Base-by-base conservation (phyloP, 768 basidiomycete genomes). In the Pleurotus platypus region DNA sequence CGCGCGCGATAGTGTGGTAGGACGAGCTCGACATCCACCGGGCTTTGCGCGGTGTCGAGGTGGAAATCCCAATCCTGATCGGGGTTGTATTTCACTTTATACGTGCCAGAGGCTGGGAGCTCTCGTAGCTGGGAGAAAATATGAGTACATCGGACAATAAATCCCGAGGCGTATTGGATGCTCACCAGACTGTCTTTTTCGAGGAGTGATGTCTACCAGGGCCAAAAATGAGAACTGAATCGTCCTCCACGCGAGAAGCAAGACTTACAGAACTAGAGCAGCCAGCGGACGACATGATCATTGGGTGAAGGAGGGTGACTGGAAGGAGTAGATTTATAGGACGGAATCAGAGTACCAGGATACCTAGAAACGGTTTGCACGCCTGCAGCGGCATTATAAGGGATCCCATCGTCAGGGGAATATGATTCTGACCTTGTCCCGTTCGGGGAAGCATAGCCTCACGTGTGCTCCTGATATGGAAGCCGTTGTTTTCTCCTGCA, bases 1-100 rank as follows among this genome's bases (percentile, higher is more conserved):
- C 82, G 81, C 9, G 90, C 89, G 42, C 90, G 88, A 64, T 90
- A 90, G 64, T 91, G 90, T 1, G 90, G 90, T 46, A 92, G 75
- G 20, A 83, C 79, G 48, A 92, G 80, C 20, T 85, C 82, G 53
- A 88, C 65, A 63, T 91, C 86, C 57, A 90, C 72, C 9, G 83
- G 70, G 35, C 73, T 68, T 57, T 75, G 70, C 9, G 78, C 75
- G 13, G 77, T 75, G 59, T 87, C 80, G 61, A 88, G 73, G 49
- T 77, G 66, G 63, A 84, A 87, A 64, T 91, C 89, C 81, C 86
- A 89, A 58, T 82, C 78, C 13, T 82, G 77, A 40, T 79, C 73
- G 24, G 77, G 74, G 22, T 76, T 75, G 62, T 87, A 90, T 69
- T 83, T 86, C 42, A 90, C 76, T 71, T 84, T 85, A 60, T 84